Evolutionary conservation across 805 yeast genomes (phyloP).

Genomic region (Starmerella asiatica): DNA sequence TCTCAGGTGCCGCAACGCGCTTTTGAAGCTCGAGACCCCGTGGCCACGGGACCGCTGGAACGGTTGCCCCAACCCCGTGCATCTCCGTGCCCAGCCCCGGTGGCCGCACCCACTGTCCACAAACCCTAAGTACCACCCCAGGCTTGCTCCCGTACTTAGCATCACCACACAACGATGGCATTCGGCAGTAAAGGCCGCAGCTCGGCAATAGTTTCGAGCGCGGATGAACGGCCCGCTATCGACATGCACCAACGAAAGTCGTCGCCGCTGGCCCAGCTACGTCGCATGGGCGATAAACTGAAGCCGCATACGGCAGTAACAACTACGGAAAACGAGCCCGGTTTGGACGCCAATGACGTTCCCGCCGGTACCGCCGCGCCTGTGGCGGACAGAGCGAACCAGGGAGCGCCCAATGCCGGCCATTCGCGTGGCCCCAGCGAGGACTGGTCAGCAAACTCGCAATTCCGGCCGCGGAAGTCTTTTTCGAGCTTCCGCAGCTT

Average conservation of each 20-base stretch:
- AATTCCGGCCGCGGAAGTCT: not conserved
- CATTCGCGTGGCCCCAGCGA: constrained; percentile 1
- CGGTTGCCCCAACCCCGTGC: no score
- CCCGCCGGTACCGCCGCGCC: constrained; percentile 25
- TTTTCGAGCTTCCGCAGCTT: constrained; percentile 12
- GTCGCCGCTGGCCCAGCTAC: constrained; percentile 16
- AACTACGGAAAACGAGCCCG: constrained; percentile 22
- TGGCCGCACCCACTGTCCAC: no score
- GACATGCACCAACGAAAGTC: constrained; percentile 1
- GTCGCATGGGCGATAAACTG: constrained; percentile 18
- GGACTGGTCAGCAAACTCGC: no score
- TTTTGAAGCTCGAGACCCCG: no score
- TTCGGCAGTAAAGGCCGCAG: constrained; percentile 11
- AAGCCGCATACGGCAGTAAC: constrained; percentile 24
- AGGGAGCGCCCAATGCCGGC: constrained; percentile 22
- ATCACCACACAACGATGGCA: no score
- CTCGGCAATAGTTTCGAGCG: constrained; percentile 14
- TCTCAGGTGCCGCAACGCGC: no score
- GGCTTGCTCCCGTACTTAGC: no score
- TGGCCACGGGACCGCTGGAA: no score
- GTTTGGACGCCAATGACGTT: constrained; percentile 17
- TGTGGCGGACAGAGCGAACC: constrained; percentile 22
- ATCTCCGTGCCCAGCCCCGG: no score
- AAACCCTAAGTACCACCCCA: no score
- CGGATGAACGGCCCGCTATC: constrained; percentile 11